phyloP scores from a whole-genome alignment of 2,329 filamentous ascomycete species.

The Sporothrix brunneoviolacea region DNA sequence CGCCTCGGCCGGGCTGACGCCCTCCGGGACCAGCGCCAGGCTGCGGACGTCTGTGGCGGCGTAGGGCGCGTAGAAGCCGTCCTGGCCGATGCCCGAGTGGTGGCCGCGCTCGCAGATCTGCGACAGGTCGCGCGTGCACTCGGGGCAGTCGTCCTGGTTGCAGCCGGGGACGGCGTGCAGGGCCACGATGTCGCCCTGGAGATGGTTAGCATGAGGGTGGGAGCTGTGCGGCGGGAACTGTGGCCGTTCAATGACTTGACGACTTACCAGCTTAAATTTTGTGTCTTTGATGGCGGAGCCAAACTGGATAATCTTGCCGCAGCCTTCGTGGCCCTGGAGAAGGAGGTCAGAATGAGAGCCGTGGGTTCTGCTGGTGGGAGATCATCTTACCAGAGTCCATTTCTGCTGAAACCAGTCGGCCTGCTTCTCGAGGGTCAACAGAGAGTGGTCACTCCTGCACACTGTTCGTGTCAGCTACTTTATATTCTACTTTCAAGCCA shows the following conservation, averaged over 20 bases:
- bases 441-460: conserved; percentile 7
- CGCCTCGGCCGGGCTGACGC: conserved; percentile 2
- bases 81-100: conserved; percentile 6
- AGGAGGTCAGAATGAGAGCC: no score
- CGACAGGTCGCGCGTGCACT: conserved; percentile 6
- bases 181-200: conserved; percentile 1
- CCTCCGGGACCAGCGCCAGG: not conserved
- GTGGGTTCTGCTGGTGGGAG: no score
- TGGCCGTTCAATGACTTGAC: no score
- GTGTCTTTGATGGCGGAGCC: not conserved
- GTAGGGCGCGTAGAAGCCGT: conserved; percentile 8
- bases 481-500: no score
- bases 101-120: conserved; percentile 9
- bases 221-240: no score
- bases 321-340: conserved; percentile 4
- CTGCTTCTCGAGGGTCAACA: conserved; percentile 8
- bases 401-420: conserved; percentile 3
- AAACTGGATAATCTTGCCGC: conserved; percentile 3
- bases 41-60: not conserved
- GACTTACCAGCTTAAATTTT: conserved; percentile 1
- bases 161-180: conserved; percentile 3
- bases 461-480: no score
- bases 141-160: conserved; percentile 2
- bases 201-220: not conserved
- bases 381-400: conserved; percentile 3